Evolutionary conservation across 345 rosid genomes (phyloP).

Genomic region (Lepidium aucheri): DNA sequence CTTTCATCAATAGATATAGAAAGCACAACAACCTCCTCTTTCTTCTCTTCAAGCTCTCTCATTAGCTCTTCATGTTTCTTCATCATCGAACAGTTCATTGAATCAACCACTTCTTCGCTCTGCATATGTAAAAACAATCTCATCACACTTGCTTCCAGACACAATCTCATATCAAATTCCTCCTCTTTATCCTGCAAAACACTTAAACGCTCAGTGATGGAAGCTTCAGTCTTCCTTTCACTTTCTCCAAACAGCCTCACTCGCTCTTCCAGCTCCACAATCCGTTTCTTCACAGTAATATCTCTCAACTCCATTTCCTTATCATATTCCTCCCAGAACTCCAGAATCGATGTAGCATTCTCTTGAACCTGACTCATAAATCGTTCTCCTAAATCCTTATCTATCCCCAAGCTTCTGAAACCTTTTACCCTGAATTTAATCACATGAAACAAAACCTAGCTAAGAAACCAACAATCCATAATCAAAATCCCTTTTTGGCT

Average conservation of each 20-base stretch:
- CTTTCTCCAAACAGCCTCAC: not conserved
- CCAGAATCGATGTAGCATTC: not conserved
- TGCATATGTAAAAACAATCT: not conserved
- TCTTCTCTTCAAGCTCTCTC: not conserved
- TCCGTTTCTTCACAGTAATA: not conserved
- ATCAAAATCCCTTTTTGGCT: too few species aligned
- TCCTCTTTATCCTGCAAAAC: not conserved
- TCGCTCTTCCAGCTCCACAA: not conserved
- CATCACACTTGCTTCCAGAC: not conserved
- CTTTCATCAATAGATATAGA: not conserved
- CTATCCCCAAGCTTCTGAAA: not conserved
- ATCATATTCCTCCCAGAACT: not conserved
- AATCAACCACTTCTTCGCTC: not conserved
- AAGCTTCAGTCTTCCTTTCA: conserved; percentile 1
- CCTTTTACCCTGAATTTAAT: not conserved
- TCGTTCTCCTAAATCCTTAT: not conserved
- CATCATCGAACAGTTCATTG: not conserved
- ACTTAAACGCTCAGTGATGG: not conserved
- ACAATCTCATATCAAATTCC: not conserved
- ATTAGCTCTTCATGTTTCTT: not conserved
- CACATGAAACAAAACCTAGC: not conserved
- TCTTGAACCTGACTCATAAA: not conserved
- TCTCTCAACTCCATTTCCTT: not conserved
- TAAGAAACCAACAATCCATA: not conserved
- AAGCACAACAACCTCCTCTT: not conserved